phyloP scores from a whole-genome alignment of 192 early-diverging fungal species.

The Backusella psychrophila region DNA sequence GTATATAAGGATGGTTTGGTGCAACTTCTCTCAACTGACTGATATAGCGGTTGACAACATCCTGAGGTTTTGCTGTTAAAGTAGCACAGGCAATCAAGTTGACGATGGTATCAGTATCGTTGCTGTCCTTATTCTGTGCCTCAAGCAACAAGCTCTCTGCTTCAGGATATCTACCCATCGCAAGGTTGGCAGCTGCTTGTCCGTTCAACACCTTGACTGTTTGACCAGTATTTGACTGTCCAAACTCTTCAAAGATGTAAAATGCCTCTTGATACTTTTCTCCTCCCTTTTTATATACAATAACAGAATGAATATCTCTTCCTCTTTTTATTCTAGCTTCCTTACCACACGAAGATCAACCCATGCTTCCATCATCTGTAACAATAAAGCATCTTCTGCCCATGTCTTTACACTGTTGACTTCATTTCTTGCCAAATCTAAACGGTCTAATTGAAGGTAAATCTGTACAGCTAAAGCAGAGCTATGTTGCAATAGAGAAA shows the following conservation, averaged over 20 bases:
- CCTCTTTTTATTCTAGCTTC: neutral
- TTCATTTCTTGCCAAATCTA: slow-evolving; percentile 84
- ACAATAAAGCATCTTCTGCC: slow-evolving; percentile 94
- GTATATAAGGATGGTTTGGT: slow-evolving; percentile 77
- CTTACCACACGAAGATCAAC: slow-evolving; percentile 62
- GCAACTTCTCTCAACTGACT: slow-evolving; percentile 71
- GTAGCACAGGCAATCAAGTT: slow-evolving; percentile 81
- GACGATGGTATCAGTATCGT: slow-evolving; percentile 81
- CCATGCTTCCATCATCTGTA: slow-evolving; percentile 93
- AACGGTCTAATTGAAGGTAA: slow-evolving; percentile 74
- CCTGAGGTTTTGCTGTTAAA: slow-evolving; percentile 64
- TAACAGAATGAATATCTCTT: neutral
- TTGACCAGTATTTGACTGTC: slow-evolving; percentile 66
- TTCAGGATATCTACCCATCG: slow-evolving; percentile 75
- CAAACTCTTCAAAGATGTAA: slow-evolving; percentile 95
- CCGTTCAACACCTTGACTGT: slow-evolving; percentile 76
- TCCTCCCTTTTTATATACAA: slow-evolving; percentile 51
- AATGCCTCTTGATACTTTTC: slow-evolving; percentile 83
- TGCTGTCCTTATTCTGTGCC: slow-evolving; percentile 64
- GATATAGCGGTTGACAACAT: slow-evolving; percentile 58
- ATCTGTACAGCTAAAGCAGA: slow-evolving; percentile 74
- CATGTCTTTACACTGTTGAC: slow-evolving; percentile 75
- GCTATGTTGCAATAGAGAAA: slow-evolving; percentile 38
- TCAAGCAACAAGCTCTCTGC: slow-evolving; percentile 79
- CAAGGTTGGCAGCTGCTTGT: slow-evolving; percentile 82